These are phyloP conservation scores for Calamus simplicifolius DNA, from an alignment of 176 grass and related monocot species.

Conservation along the genomic window DNA sequence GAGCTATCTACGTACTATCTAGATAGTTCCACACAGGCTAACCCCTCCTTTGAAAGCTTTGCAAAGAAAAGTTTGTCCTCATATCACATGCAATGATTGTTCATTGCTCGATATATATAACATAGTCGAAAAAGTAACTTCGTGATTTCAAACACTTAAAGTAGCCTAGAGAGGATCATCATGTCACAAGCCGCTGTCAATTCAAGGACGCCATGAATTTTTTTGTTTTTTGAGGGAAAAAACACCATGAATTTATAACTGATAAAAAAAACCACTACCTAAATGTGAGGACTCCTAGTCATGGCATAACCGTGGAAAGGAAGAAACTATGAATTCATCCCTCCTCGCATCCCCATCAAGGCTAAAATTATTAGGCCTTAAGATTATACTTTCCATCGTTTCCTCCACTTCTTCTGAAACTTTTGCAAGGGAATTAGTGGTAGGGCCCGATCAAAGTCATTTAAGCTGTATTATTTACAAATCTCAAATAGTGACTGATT, in stretches of 20 bases:
- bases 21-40: too few relatives aligned
- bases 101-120: too few relatives aligned
- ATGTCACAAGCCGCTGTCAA: neutral
- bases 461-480: neutral
- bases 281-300: too few relatives aligned
- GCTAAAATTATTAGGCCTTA: conserved; percentile 13
- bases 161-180: neutral
- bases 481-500: conserved; percentile 2
- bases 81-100: too few relatives aligned
- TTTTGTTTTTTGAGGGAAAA: too few relatives aligned
- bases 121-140: too few relatives aligned
- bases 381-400: conserved; percentile 20
- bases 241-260: too few relatives aligned
- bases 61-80: too few relatives aligned
- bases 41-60: too few relatives aligned
- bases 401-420: conserved; percentile 21
- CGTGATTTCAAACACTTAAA: neutral
- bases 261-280: conserved; percentile 9
- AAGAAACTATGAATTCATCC: too few relatives aligned
- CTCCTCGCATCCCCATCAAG: neutral
- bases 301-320: too few relatives aligned
- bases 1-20: too few relatives aligned
- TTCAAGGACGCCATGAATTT: conserved; percentile 1
- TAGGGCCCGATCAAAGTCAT: conserved; percentile 1
- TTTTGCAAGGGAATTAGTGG: conserved; percentile 24